Evolutionary conservation across 495 filamentous ascomycete species (phyloP), one percentile per base, ranked within the genome.

Genomic region (Friedmanniomyces endolithicus): DNA sequence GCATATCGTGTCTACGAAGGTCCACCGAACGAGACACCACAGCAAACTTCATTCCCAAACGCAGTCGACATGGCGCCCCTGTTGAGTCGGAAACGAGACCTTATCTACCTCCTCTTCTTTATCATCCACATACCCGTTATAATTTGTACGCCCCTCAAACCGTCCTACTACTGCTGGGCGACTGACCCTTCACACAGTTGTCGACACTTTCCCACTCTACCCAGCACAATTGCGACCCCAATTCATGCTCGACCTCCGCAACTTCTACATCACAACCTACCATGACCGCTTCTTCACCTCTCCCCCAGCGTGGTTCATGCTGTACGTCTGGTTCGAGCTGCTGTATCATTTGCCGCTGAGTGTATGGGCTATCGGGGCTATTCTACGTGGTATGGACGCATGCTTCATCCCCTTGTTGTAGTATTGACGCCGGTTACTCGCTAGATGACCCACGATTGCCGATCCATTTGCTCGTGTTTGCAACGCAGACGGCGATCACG

Each of bases 201-300:
- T 67, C 37, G 64, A 67, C 51, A 39, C 56, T 37, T 48, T 78
- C 29, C 75, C 82, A 29, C 72, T 84, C 39, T 86, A 82, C 60
- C 86, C 86, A 1, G 39, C 70, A 0, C 69, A 68, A 45, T 62
- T 86, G 14, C 73, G 72, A 54, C 71, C 75, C 1, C 58, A 72
- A 1, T 65, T 80, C 63, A 73, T 82, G 49, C 58, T 63, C 35
- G 39, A 64, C 0, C 39, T 87, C 33, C 81, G 82, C 33, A 59
- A 67, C 0, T 84, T 72, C 68, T 89, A 90, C 71, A 74, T 86
- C 57, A 55, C 66, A 14, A 84, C 74, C 8, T 87, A 82, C 71
- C 78, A 79, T 39, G 88, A 95, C 69, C 85, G 81, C 24, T 86
- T 89, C 71, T 85, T 88, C 65, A 74, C 76, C 44, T 72, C 72